phyloP scores from a whole-genome alignment of 2,329 filamentous ascomycete genomes.

The Lecanicillium sp. region DNA sequence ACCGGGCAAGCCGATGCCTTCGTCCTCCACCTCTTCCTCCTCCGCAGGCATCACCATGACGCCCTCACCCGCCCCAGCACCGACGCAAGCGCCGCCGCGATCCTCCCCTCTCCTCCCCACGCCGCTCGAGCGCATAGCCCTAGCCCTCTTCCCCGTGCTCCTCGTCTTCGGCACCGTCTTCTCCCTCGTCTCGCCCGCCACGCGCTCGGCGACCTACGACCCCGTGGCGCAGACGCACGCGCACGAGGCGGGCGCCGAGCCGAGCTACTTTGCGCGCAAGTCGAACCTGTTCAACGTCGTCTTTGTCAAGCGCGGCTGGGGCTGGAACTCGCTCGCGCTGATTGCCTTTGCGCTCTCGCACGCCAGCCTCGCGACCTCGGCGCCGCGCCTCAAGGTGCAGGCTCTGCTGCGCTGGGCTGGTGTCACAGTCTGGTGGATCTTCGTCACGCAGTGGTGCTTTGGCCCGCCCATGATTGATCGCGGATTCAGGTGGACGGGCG shows the following conservation, averaged over 20 bases:
- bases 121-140: constrained; percentile 54
- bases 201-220: constrained; percentile 57
- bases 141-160: constrained; percentile 67
- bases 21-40: constrained; percentile 7
- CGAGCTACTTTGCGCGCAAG: constrained; percentile 90
- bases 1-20: constrained; percentile 5
- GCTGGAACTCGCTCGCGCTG: constrained; percentile 77
- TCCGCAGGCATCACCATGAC: constrained; percentile 7
- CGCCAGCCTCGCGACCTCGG: constrained; percentile 35
- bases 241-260: constrained; percentile 45
- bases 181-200: constrained; percentile 66
- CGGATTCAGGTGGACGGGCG: constrained; percentile 81
- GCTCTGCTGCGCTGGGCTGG: constrained; percentile 61
- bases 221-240: constrained; percentile 54
- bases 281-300: constrained; percentile 84
- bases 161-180: constrained; percentile 78
- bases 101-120: constrained; percentile 61
- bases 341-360: constrained; percentile 62
- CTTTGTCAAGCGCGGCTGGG: constrained; percentile 95
- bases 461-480: constrained; percentile 86
- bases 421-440: constrained; percentile 72
- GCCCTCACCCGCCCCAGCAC: constrained; percentile 9
- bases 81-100: constrained; percentile 22
- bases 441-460: constrained; percentile 96
- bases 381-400: constrained; percentile 33